These are phyloP conservation scores for Aspergillus leporis DNA, from an alignment of 495 filamentous ascomycete genomes.

Conservation along the genomic window DNA sequence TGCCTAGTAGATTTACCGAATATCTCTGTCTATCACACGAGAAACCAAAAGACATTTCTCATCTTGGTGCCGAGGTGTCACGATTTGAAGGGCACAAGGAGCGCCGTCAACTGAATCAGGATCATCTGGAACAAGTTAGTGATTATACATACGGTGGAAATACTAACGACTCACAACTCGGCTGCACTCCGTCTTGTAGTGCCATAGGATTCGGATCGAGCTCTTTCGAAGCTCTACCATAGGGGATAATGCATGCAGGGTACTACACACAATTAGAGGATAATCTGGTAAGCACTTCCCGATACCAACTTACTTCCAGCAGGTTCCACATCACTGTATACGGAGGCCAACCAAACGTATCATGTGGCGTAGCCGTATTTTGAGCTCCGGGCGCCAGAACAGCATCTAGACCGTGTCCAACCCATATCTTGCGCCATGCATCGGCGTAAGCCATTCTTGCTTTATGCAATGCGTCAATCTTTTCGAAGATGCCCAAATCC, in stretches of 20 bases:
- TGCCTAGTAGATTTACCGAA: conserved; percentile 4
- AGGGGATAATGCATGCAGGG: conserved; percentile 39
- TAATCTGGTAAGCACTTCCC: conserved; percentile 8
- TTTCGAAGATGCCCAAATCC: conserved; percentile 15
- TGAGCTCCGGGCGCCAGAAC: conserved; percentile 48
- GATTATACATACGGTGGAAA: not conserved
- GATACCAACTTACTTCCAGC: conserved; percentile 44
- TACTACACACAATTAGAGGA: conserved; percentile 21
- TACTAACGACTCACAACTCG: conserved; percentile 27
- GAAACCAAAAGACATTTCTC: conserved; percentile 42
- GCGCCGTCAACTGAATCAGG: conserved; percentile 36
- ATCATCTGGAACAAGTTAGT: conserved; percentile 25
- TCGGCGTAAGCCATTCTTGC: conserved; percentile 12
- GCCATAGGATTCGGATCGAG: conserved; percentile 36
- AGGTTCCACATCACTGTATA: conserved; percentile 55
- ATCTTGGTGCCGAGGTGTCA: conserved; percentile 43
- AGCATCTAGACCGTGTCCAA: conserved; percentile 40
- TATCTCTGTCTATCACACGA: conserved; percentile 33
- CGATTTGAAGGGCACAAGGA: conserved; percentile 41
- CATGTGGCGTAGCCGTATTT: conserved; percentile 50
- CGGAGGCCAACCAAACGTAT: conserved; percentile 50
- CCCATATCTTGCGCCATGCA: conserved; percentile 24
- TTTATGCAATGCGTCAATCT: conserved; percentile 18
- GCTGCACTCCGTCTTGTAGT: conserved; percentile 28
- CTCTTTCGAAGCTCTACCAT: conserved; percentile 30